Conservation (phyloP, 2,329 filamentous ascomycete genomes). For the Plectosphaerella cucumerina region DNA sequence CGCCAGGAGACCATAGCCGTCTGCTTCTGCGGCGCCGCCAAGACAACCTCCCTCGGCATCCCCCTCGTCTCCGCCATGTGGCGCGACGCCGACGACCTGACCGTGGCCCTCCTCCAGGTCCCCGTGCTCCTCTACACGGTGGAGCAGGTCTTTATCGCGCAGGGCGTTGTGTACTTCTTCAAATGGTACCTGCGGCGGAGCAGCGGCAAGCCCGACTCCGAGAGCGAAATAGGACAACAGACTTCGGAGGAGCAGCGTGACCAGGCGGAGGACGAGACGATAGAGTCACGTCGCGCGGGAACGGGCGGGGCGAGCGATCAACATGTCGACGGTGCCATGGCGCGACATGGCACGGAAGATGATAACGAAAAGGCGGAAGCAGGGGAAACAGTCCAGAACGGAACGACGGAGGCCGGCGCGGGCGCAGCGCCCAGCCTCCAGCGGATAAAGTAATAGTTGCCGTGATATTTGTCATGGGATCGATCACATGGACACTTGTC, state of each 20-base stretch:
- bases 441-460: background rate
- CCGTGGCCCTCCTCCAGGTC: constrained; percentile 56
- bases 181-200: constrained; percentile 32
- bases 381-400: background rate
- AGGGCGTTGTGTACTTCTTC: constrained; percentile 42
- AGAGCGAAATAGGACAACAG: background rate
- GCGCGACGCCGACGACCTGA: constrained; percentile 46
- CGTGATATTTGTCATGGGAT: too few species aligned
- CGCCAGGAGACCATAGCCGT: constrained; percentile 63
- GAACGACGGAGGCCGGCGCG: background rate
- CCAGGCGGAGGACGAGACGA: background rate
- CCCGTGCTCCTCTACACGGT: constrained; percentile 60
- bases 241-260: background rate
- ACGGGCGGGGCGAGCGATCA: background rate
- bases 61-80: constrained; percentile 68
- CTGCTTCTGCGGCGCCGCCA: constrained; percentile 70
- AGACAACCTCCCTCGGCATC: constrained; percentile 67
- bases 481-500: too few species aligned
- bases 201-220: background rate
- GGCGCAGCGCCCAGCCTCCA: background rate
- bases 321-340: background rate
- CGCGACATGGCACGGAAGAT: background rate
- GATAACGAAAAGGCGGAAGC: background rate
- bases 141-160: constrained; percentile 48
- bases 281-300: background rate